Conservation (phyloP, 148 eudicot species). For the Hydrangea macrophylla region DNA sequence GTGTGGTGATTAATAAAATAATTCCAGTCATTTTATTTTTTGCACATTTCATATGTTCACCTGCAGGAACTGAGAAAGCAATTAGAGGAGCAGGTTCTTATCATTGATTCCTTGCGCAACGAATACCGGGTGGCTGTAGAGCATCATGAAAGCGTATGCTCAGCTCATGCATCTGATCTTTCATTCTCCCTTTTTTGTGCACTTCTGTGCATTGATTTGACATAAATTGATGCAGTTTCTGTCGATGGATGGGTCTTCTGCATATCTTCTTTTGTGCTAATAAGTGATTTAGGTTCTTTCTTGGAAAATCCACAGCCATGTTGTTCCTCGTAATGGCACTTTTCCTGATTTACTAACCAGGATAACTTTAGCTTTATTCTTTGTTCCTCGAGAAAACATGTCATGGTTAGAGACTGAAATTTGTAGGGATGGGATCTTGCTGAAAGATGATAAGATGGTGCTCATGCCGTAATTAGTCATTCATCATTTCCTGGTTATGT, state of each 20-base stretch:
- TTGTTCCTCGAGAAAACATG: neutral
- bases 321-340: neutral
- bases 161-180: conserved; percentile 12
- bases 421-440: neutral
- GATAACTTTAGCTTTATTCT: neutral
- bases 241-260: neutral
- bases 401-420: neutral
- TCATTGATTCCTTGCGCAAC: conserved; percentile 59
- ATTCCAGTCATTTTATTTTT: neutral
- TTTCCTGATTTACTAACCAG: neutral
- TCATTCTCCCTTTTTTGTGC: conserved; percentile 1
- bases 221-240: neutral
- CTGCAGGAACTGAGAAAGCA: conserved; percentile 89
- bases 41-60: neutral
- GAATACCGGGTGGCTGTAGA: conserved; percentile 69
- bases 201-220: conserved; percentile 12
- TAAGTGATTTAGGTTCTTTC: neutral
- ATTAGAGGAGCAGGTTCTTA: conserved; percentile 66
- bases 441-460: neutral
- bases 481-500: too few relatives aligned
- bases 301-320: neutral
- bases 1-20: neutral
- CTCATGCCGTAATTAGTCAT: too few relatives aligned
- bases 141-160: conserved; percentile 71
- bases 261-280: neutral